phyloP scores from a whole-genome alignment of 148 eudicot species.

The Arbutus unedo region DNA sequence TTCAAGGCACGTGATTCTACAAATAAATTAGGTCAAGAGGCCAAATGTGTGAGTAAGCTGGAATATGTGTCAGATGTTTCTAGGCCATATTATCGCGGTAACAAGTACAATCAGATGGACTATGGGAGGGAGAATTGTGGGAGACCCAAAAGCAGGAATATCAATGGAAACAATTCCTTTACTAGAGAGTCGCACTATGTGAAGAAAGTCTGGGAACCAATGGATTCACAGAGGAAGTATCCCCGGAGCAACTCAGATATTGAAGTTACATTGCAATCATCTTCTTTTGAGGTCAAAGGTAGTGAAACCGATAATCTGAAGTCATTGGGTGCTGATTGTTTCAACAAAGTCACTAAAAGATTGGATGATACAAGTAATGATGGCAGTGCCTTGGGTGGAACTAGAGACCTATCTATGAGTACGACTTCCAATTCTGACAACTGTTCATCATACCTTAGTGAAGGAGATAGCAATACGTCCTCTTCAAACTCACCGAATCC shows the following conservation, averaged over 20 bases:
- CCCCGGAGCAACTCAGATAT: conserved; percentile 68
- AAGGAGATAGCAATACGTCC: conserved; percentile 69
- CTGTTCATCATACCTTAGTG: conserved; percentile 86
- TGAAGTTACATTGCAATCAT: conserved; percentile 55
- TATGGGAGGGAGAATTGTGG: conserved; percentile 47
- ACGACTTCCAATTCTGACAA: conserved; percentile 80
- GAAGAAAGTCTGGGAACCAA: conserved; percentile 95
- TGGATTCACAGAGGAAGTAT: conserved; percentile 73
- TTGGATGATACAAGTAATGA: conserved; percentile 24
- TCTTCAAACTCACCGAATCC: conserved; percentile 58
- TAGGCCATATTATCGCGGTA: conserved; percentile 52
- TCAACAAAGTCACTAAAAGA: conserved; percentile 32
- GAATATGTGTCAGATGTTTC: conserved; percentile 46
- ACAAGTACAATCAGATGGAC: conserved; percentile 52
- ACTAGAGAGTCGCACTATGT: conserved; percentile 45
- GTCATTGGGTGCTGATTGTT: conserved; percentile 32
- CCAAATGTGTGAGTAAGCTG: conserved; percentile 40
- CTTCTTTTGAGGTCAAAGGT: conserved; percentile 40
- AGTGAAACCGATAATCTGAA: conserved; percentile 32
- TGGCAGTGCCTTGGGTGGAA: conserved; percentile 32
- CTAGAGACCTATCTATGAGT: conserved; percentile 45
- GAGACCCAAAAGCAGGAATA: conserved; percentile 54
- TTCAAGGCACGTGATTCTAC: conserved; percentile 36
- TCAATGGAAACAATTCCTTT: conserved; percentile 33
- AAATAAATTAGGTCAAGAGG: conserved; percentile 38